phyloP scores from a whole-genome alignment of 2,329 filamentous ascomycete genomes.

The Penicillium sp. region DNA sequence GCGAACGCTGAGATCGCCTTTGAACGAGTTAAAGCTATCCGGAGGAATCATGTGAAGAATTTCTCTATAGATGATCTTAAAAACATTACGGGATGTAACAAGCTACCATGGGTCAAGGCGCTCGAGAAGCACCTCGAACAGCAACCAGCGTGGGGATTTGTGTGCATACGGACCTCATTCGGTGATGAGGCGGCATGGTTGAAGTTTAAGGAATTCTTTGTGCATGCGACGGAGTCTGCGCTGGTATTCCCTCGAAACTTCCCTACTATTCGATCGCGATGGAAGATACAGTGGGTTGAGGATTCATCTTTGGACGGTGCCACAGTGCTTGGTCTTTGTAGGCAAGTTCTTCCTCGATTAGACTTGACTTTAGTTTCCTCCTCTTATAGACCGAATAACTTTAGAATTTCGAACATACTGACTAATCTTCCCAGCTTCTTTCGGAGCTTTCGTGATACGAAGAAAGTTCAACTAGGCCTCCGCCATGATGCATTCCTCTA shows the following conservation, averaged over 20 bases:
- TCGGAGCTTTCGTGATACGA: neutral
- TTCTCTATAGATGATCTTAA: neutral
- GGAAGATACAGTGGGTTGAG: conserved; percentile 1
- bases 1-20: neutral
- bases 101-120: neutral
- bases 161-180: neutral
- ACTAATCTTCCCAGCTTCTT: neutral
- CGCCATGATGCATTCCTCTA: neutral
- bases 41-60: neutral
- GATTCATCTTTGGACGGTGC: neutral
- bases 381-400: too few relatives aligned
- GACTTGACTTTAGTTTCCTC: neutral
- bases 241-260: neutral
- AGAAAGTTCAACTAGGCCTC: neutral
- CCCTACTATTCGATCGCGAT: neutral
- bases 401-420: too few relatives aligned
- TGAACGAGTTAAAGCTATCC: neutral
- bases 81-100: neutral
- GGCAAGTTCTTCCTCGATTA: neutral
- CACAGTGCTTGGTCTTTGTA: neutral
- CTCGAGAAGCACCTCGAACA: neutral
- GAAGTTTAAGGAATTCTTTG: neutral
- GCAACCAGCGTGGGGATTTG: neutral
- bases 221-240: neutral
- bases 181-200: neutral